Conservation (phyloP, 2,329 filamentous ascomycete genomes). For the Fusarium longipes region DNA sequence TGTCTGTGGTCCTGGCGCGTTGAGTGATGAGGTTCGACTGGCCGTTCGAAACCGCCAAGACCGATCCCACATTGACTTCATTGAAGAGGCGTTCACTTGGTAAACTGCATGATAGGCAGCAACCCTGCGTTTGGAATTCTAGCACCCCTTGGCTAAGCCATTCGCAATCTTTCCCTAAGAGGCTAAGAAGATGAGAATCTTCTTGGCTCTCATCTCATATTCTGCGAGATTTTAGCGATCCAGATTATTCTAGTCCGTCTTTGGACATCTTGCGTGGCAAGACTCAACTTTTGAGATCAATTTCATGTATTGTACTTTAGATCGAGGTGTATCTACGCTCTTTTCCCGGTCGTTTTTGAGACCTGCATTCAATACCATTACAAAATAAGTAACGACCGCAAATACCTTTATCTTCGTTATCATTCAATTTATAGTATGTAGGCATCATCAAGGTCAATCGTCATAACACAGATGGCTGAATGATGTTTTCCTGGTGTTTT, state of each 20-base stretch:
- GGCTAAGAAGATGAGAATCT: background rate
- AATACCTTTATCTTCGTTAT: background rate
- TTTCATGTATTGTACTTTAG: slow-evolving; percentile 42
- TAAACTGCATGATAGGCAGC: slow-evolving; percentile 45
- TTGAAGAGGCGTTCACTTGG: slow-evolving; percentile 80
- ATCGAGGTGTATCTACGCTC: slow-evolving; percentile 39
- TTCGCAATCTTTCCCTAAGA: background rate
- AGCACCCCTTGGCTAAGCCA: slow-evolving; percentile 19
- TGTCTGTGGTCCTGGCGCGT: slow-evolving; percentile 78
- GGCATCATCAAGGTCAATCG: too few species aligned
- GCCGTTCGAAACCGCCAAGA: slow-evolving; percentile 74
- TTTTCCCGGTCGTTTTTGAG: slow-evolving; percentile 11
- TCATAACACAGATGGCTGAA: background rate
- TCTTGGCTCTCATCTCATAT: slow-evolving; percentile 1
- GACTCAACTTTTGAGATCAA: slow-evolving; percentile 34
- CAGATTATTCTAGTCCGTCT: slow-evolving; percentile 23
- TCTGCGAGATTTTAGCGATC: slow-evolving; percentile 9
- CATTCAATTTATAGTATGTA: background rate
- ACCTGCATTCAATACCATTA: slow-evolving; percentile 10
- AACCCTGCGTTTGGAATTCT: slow-evolving; percentile 8
- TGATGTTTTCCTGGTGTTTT: background rate
- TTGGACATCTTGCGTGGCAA: slow-evolving; percentile 35
- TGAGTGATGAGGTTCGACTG: slow-evolving; percentile 79
- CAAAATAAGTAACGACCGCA: slow-evolving; percentile 7
- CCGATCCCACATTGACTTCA: slow-evolving; percentile 76